Evolutionary conservation across 225 moss, liverwort and hornwort genomes (phyloP), one percentile per base, ranked within the genome.

Genomic region (Physcomitrellopsis africana): DNA sequence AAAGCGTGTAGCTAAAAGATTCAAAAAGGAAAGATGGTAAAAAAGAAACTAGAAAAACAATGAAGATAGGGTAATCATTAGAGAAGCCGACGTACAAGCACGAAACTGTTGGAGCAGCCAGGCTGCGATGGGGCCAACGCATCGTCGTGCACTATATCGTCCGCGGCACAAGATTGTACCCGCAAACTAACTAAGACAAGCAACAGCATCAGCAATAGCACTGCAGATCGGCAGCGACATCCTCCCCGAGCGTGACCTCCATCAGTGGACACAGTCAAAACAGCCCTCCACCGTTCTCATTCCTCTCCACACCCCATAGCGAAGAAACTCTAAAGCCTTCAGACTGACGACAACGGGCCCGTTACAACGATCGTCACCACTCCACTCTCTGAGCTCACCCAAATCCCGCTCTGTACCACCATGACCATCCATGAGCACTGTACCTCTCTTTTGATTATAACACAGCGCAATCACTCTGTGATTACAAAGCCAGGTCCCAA

Each of bases 101-200:
- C 85, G 58, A 85, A 88, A 78, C 88, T 88, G 10, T 88, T 88
- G 5, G 82, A 32, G 69, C 88, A 88, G 19, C 88, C 88, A 11
- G 85, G 88, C 26, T 66, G 85, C 49, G 80, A 80, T 5, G 85
- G 88, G 1, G 78, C 54, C 11, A 82, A 63, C 7, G 68, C 26
- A 62, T 88, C 88, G 32, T 88, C 85, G 5, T 88, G 88, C 78
- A 88, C 88, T 58, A 88, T 88, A 24, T 88, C 88, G 37, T 88
- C 88, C 57, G 81, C 87, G 3, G 20, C 77, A 48, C 72, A 78
- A 18, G 67, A 62, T 9, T 49, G 70, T 60, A 78, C 72, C 0
- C 48, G 11, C 37, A 23, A 32, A 8, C 16, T 37, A 13, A 67
- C 61, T n/a, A n/a, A n/a, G 0, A 76, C 4, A 3, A 60, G 20